Conservation (phyloP, 2,329 filamentous ascomycete species). For the Cadophora gregata region DNA sequence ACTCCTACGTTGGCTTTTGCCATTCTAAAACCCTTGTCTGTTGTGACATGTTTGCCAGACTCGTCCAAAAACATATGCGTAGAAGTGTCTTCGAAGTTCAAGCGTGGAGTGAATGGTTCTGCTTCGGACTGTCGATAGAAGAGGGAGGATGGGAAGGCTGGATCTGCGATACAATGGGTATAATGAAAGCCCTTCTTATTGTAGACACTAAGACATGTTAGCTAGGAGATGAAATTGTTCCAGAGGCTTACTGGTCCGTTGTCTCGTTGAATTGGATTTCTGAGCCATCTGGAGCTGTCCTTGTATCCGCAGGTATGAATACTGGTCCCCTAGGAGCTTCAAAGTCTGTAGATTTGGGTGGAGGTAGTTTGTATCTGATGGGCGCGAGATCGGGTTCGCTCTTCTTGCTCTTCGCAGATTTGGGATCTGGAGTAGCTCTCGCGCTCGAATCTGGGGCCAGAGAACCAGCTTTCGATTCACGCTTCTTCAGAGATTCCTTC, state of each 20-base stretch:
- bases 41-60: constrained; percentile 78
- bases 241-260: constrained; percentile 63
- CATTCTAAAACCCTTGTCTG: constrained; percentile 92
- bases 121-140: constrained; percentile 91
- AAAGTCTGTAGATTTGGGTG: constrained; percentile 66
- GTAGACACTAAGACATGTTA: constrained; percentile 53
- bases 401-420: constrained; percentile 47
- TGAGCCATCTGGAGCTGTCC: constrained; percentile 55
- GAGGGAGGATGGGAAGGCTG: constrained; percentile 81
- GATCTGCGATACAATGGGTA: constrained; percentile 88
- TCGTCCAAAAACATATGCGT: constrained; percentile 83
- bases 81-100: constrained; percentile 93
- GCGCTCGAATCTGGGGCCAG: constrained; percentile 54
- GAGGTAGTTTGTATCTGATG: constrained; percentile 67
- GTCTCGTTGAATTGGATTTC: constrained; percentile 66
- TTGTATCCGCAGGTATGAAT: constrained; percentile 61
- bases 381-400: constrained; percentile 52
- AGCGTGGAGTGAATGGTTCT: constrained; percentile 79
- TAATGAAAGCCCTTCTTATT: constrained; percentile 84
- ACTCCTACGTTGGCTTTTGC: constrained; percentile 89
- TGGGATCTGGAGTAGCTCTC: constrained; percentile 64
- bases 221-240: constrained; percentile 3
- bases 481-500: constrained; percentile 72
- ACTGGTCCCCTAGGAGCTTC: constrained; percentile 63
- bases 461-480: constrained; percentile 61